A percentile compares a stretch with the other conserved stretches of the same genome.
Conservation (phyloP, 352 stramenopile species). For the Phytophthora podocarpi region DNA sequence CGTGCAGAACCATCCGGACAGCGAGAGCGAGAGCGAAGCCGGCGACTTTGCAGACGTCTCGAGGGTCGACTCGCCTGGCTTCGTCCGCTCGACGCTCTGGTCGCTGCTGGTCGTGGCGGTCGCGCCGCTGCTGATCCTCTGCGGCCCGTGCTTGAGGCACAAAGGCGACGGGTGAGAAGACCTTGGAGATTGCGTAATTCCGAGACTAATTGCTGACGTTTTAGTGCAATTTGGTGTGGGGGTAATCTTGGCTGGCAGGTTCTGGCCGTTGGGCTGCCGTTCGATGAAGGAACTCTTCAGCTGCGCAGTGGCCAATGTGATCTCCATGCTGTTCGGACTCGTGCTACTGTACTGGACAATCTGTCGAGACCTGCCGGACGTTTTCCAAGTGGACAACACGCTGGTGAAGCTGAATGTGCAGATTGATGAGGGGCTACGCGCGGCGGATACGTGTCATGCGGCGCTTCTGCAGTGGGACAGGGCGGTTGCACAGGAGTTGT, state of each 20-base stretch:
- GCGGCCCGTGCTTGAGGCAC: conserved; percentile 56
- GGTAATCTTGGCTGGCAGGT: conserved; percentile 33
- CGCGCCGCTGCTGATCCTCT: conserved; percentile 64
- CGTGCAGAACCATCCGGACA: conserved; percentile 56
- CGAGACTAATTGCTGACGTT: not conserved
- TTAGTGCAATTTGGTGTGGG: not conserved
- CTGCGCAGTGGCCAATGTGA: conserved; percentile 51
- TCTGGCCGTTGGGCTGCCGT: conserved; percentile 71
- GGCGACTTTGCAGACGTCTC: conserved; percentile 30
- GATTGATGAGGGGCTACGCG: conserved; percentile 41
- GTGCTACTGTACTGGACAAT: conserved; percentile 65
- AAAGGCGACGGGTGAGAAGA: conserved; percentile 53
- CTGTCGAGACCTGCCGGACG: conserved; percentile 62
- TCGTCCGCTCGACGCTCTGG: conserved; percentile 59
- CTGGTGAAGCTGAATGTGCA: conserved; percentile 49
- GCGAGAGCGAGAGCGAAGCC: conserved; percentile 45
- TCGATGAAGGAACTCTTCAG: conserved; percentile 58
- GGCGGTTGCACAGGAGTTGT: conserved; percentile 59
- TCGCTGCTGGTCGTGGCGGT: conserved; percentile 55
- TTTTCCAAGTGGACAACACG: conserved; percentile 38
- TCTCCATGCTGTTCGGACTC: conserved; percentile 49
- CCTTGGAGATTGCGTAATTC: not conserved
- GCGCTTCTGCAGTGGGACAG: conserved; percentile 52
- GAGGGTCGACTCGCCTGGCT: conserved; percentile 23
- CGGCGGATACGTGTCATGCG: conserved; percentile 41